Evolutionary conservation across 2,329 filamentous ascomycete species (phyloP), one percentile per base, ranked within the genome.

Genomic region (Penicillium hesseltinei): DNA sequence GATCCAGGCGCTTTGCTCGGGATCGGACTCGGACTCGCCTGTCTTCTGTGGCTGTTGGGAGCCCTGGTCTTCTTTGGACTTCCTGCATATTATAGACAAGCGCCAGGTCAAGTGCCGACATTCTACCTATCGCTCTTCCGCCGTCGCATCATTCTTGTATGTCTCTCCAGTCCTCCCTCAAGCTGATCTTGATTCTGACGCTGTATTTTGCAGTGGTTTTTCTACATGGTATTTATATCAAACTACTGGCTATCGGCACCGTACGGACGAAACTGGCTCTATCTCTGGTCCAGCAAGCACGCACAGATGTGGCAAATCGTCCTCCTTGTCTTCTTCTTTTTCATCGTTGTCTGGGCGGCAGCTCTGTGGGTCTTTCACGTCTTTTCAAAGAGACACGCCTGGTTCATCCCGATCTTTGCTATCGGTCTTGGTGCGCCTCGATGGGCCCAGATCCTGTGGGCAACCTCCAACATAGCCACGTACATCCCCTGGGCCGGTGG

Each of bases 401-500:
- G 86, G 86, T 82, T 88, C 66, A 74, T 89, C 7, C 86, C 86
- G n/a, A 81, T 89, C 55, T 88, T 88, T 62, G 85, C 86, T 51
- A 83, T 88, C 57, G 86, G 85, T 23, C 80, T 89, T 13, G 84
- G 73, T 5, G 85, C 85, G 4, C 86, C 86, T 2, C 78, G 86
- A 60, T 89, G 86, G 84, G 81, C 81, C 23, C 86, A 89, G 69
- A 87, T 88, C 68, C 83, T 86, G 68, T 88, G 86, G 86, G 82
- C 80, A 15, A 82, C 81, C 7, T 84, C 81, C 3, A 81, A 81
- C 39, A 81, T 87, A 63, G 86, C 84, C 6, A 75, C 80, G 46
- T 88, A 83, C 66, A 71, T 89, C 2, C 86, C 86, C 5, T 88
- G 85, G 64, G 64, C 81, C 4, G 83, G 83, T 36, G 73, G 77